Evolutionary conservation across 2,329 filamentous ascomycete species (phyloP), one percentile per base, ranked within the genome.

Genomic region (Cladophialophora chaetospira): DNA sequence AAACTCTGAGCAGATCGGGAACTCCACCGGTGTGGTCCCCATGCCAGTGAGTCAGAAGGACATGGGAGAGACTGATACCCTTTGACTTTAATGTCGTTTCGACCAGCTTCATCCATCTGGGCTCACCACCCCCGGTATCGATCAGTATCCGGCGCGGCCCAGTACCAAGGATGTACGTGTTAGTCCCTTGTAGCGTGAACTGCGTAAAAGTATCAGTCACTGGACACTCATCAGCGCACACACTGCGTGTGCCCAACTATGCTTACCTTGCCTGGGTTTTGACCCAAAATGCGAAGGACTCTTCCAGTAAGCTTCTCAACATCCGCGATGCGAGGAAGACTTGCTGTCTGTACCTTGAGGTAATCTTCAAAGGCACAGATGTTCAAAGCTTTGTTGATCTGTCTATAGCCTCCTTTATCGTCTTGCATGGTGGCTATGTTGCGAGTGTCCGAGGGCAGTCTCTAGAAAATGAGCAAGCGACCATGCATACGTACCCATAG

Each of bases 331-430:
- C 67, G 31, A 0, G 76, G 76, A 0, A 80, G 63, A 9, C 50
- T 48, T 8, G 68, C 54, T 23, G 64, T 63, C 56, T 80, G 78
- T 1, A 62, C 64, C 5, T 71, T 65, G 1, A 81, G 73, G 63
- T 79, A 81, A 28, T 79, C 76, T 21, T 79, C 74, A 57, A 79
- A 80, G 6, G 71, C 75, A 62, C 36, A 40, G 3, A 40, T 40
- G 15, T 40, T 40, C 17, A 40, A 40, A 8, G n/a, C 17, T 17
- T 40, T 40, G 13, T 40, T 40, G 36, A 40, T 40, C 36, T 40
- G 36, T 17, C 13, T 40, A 15, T 40, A 40, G 13, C 36, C 36
- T 40, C 36, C 36, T 21, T 40, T 40, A 3, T 40, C 36, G 17
- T 21, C 36, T 17, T 40, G n/a, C 36, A 40, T 40, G 3, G 2